Conservation (phyloP, 208 protist species). For the Leishmania tarentolae region DNA sequence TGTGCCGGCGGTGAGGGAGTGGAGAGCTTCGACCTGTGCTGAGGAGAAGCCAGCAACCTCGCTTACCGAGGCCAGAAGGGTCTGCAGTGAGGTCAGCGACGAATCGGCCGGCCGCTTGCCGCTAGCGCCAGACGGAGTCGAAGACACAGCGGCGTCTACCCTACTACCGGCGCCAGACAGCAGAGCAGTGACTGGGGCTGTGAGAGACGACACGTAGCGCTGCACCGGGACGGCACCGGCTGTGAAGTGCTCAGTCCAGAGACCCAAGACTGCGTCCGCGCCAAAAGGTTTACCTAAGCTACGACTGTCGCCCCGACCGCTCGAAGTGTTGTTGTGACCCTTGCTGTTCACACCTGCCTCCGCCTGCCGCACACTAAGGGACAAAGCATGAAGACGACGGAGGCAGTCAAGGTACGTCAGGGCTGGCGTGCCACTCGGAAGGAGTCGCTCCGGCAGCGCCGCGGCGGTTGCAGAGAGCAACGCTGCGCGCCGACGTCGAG, state of each 20-base stretch:
- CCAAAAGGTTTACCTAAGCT: slow-evolving; percentile 17
- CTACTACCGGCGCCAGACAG: slow-evolving; percentile 17
- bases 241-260: slow-evolving; percentile 37
- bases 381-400: slow-evolving; percentile 25
- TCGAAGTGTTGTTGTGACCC: slow-evolving; percentile 3
- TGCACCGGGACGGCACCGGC: slow-evolving; percentile 26
- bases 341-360: slow-evolving; percentile 25
- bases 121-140: neutral
- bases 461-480: slow-evolving; percentile 16
- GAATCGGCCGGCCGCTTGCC: neutral
- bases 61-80: slow-evolving; percentile 23
- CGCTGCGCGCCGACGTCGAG: slow-evolving; percentile 19
- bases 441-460: slow-evolving; percentile 35
- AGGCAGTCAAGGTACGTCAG: slow-evolving; percentile 67
- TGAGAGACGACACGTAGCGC: slow-evolving; percentile 26
- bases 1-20: slow-evolving; percentile 32
- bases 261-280: slow-evolving; percentile 16
- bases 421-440: slow-evolving; percentile 66
- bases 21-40: slow-evolving; percentile 75
- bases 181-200: slow-evolving; percentile 8
- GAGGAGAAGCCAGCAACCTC: slow-evolving; percentile 46
- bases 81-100: slow-evolving; percentile 20
- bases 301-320: neutral
- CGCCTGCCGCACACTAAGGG: slow-evolving; percentile 29
- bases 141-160: neutral